A percentile compares a stretch with the other conserved stretches of the same genome.
phyloP scores from a whole-genome alignment of 495 filamentous ascomycete species.

The Hypomontagnella monticulosa region DNA sequence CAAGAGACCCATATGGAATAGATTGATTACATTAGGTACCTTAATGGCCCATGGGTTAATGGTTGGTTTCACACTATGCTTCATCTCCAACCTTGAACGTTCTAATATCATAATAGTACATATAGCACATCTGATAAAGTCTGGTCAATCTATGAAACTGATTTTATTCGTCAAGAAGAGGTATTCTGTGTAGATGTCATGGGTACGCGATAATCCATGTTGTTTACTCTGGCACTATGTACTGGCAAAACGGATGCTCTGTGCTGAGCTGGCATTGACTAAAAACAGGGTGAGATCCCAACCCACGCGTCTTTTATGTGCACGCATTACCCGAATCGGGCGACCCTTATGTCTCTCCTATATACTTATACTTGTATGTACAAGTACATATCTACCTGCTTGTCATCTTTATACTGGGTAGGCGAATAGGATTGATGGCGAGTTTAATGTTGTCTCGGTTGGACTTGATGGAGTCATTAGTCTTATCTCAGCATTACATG shows the following conservation, averaged over 20 bases:
- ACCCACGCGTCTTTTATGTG: constrained; percentile 37
- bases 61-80: constrained; percentile 27
- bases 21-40: constrained; percentile 17
- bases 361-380: constrained; percentile 10
- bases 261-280: constrained; percentile 45
- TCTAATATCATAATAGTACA: too few relatives aligned
- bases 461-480: constrained; percentile 15
- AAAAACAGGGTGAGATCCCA: constrained; percentile 37
- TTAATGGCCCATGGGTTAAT: constrained; percentile 17
- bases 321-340: constrained; percentile 15
- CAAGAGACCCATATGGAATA: background rate
- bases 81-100: constrained; percentile 19
- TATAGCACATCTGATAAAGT: constrained; percentile 8
- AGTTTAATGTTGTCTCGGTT: background rate
- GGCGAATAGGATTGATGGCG: too few relatives aligned
- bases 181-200: constrained; percentile 27
- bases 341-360: constrained; percentile 9
- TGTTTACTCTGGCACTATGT: too few relatives aligned
- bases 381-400: background rate
- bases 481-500: constrained; percentile 37
- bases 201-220: constrained; percentile 40
- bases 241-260: constrained; percentile 33
- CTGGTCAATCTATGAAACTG: constrained; percentile 20
- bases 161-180: constrained; percentile 33
- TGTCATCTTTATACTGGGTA: constrained; percentile 24